Evolutionary conservation across 257 asterid genomes (phyloP).

Genomic region (Solanum dulcamara): DNA sequence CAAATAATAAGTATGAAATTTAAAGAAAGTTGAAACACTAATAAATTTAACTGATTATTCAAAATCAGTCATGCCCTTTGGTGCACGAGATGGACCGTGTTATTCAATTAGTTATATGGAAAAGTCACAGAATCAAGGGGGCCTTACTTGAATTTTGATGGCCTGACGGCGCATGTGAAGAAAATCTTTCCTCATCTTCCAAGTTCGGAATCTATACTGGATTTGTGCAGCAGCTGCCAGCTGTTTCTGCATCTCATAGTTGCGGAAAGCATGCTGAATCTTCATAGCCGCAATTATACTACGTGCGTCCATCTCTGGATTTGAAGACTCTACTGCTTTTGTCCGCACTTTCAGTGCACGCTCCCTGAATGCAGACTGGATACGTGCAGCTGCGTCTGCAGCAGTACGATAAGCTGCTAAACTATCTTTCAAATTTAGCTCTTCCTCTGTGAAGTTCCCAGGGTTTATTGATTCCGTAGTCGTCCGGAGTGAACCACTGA

Average conservation of each 20-base stretch:
- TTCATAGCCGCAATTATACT: slow-evolving; percentile 86
- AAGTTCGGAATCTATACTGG: slow-evolving; percentile 73
- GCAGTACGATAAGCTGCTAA: slow-evolving; percentile 91
- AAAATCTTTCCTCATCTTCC: slow-evolving; percentile 78
- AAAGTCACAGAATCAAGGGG: background rate
- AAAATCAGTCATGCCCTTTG: background rate
- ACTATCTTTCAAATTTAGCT: slow-evolving; percentile 60
- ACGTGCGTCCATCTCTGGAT: slow-evolving; percentile 80
- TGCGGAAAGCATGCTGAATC: slow-evolving; percentile 95
- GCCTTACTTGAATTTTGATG: slow-evolving; percentile 67
- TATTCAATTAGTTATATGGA: background rate
- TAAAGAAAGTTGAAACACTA: background rate
- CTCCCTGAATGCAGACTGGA: slow-evolving; percentile 62
- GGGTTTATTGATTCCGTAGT: slow-evolving; percentile 23
- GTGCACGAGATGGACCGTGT: background rate
- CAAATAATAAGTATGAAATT: background rate
- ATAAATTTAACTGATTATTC: background rate
- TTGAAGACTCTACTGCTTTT: slow-evolving; percentile 32
- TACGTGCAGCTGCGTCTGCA: slow-evolving; percentile 67
- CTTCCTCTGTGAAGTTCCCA: slow-evolving; percentile 57
- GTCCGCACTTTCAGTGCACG: slow-evolving; percentile 27
- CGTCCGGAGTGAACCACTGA: slow-evolving; percentile 54
- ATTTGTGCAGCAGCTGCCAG: slow-evolving; percentile 82
- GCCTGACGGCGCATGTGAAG: slow-evolving; percentile 85
- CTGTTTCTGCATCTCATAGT: slow-evolving; percentile 55